phyloP scores from a whole-genome alignment of 495 filamentous ascomycete species.

The Rhypophila decipiens region DNA sequence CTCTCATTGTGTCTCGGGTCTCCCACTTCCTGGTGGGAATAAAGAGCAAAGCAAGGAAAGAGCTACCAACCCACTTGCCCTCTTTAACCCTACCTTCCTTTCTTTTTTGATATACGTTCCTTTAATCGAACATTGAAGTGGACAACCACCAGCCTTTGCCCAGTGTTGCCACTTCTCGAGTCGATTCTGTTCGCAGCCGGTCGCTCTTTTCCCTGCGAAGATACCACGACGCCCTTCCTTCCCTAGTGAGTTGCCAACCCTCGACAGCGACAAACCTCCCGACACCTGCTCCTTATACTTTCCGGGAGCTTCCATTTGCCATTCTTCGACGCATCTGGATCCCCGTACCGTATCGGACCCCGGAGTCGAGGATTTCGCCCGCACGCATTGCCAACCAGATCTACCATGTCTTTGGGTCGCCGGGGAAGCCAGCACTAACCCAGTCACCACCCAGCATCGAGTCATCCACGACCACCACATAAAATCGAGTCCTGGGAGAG shows the following conservation, averaged over 20 bases:
- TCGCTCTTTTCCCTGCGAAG: background rate
- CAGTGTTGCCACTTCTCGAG: slow-evolving; percentile 14
- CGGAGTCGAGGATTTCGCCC: background rate
- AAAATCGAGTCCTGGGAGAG: background rate
- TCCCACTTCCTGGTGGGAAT: slow-evolving; percentile 18
- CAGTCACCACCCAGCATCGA: background rate
- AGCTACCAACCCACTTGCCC: background rate
- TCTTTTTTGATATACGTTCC: slow-evolving; percentile 14
- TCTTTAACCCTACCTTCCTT: slow-evolving; percentile 1
- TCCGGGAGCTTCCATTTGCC: slow-evolving; percentile 10
- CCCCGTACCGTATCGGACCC: slow-evolving; percentile 9
- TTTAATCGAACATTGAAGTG: slow-evolving; percentile 29
- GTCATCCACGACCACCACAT: background rate
- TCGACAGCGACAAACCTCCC: background rate
- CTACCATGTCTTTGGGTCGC: slow-evolving; percentile 3
- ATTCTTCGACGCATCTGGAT: slow-evolving; percentile 10
- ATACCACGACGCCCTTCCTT: background rate
- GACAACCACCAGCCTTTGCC: slow-evolving; percentile 19
- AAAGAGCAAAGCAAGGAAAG: slow-evolving; percentile 20
- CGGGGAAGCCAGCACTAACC: slow-evolving; percentile 2
- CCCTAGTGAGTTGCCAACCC: background rate
- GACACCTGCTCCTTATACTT: slow-evolving; percentile 1
- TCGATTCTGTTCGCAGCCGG: background rate
- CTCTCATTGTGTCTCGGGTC: slow-evolving; percentile 25
- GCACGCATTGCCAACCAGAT: slow-evolving; percentile 12